phyloP scores from a whole-genome alignment of 306 rosid genomes.

The Sphenostylis stenocarpa region DNA sequence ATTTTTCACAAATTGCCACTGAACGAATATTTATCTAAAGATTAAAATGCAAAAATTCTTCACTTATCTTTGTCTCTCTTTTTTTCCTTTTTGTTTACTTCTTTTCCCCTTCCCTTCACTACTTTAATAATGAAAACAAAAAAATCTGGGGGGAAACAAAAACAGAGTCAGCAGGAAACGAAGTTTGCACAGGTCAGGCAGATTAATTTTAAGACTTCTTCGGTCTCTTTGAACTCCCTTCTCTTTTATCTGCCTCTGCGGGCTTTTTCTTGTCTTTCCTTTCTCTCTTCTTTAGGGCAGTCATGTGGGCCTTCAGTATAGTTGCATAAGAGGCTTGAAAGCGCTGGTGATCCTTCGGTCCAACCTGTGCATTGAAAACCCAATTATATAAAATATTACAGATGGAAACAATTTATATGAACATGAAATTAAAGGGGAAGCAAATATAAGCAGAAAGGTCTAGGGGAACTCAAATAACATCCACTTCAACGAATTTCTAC shows the following conservation, averaged over 20 bases:
- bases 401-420: neutral
- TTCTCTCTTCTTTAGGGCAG: constrained; percentile 93
- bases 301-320: constrained; percentile 94
- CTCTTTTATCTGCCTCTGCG: constrained; percentile 64
- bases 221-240: constrained; percentile 50
- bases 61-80: neutral
- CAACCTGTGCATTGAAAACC: constrained; percentile 65
- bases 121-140: neutral
- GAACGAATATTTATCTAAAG: constrained; percentile 18
- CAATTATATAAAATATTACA: neutral
- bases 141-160: neutral
- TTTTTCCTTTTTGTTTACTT: neutral
- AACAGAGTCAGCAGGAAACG: constrained; percentile 21
- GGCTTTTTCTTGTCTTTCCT: constrained; percentile 93
- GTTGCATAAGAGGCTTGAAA: constrained; percentile 98
- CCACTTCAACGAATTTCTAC: neutral
- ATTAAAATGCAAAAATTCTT: constrained; percentile 34
- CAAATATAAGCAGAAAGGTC: neutral
- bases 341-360: constrained; percentile 89
- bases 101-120: neutral
- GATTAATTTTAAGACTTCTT: constrained; percentile 38
- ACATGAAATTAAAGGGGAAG: constrained; percentile 13
- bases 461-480: neutral
- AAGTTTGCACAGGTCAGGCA: constrained; percentile 16
- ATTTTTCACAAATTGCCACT: constrained; percentile 20